These are phyloP conservation scores for Mortierella sp. DNA, from an alignment of 371 early-diverging fungal genomes.

Conservation along the genomic window DNA sequence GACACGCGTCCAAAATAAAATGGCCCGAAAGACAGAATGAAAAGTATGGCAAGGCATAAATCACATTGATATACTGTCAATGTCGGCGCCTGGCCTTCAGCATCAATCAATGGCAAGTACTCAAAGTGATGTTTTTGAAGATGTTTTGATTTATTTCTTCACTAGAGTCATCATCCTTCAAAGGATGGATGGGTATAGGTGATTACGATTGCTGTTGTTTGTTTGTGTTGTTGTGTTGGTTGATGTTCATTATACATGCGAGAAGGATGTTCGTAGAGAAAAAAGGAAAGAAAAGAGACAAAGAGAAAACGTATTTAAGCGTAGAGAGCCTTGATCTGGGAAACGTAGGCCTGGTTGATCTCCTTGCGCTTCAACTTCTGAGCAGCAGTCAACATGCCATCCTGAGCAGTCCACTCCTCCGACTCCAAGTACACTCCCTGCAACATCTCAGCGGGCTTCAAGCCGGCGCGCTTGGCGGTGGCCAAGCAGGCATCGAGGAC, in stretches of 20 bases:
- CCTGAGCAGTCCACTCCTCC: conserved; percentile 93
- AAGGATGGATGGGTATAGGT: conserved; percentile 7
- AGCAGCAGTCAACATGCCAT: conserved; percentile 90
- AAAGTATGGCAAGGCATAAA: no score
- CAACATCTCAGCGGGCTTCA: conserved; percentile 85
- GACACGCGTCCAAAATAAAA: no score
- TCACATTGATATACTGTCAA: no score
- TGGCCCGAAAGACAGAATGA: no score
- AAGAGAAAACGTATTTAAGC: conserved; percentile 24
- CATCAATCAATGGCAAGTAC: no score
- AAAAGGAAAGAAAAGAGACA: conserved; percentile 18
- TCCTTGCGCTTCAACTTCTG: conserved; percentile 93
- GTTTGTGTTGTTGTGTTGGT: not conserved
- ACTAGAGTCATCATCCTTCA: not conserved
- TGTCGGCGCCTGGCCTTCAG: no score
- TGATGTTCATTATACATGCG: conserved; percentile 12
- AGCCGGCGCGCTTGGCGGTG: conserved; percentile 68
- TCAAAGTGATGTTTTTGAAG: conserved; percentile 7
- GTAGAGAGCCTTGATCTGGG: conserved; percentile 76
- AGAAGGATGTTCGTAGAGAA: not conserved
- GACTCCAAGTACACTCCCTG: conserved; percentile 75
- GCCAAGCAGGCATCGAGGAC: conserved; percentile 64
- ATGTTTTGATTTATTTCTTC: conserved; percentile 12
- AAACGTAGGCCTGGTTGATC: conserved; percentile 73
- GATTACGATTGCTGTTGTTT: not conserved